A percentile compares a stretch with the other conserved stretches of the same genome.
Evolutionary conservation across 495 filamentous ascomycete genomes (phyloP).

Genomic region (Trichocladium antarcticum): DNA sequence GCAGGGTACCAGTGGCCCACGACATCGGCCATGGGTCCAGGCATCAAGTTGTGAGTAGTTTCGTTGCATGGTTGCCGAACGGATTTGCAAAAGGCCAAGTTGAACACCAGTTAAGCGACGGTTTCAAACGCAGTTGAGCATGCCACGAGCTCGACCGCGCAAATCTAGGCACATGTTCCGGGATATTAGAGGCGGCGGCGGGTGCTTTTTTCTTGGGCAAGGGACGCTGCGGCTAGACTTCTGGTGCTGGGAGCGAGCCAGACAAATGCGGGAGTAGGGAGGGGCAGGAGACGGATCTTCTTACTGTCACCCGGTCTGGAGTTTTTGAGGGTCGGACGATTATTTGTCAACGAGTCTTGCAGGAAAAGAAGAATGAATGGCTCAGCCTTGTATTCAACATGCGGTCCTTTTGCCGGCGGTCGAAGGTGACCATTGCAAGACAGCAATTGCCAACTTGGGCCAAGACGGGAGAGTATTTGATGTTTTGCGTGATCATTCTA

Average conservation of each 20-base stretch:
- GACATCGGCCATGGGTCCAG: conserved; percentile 44
- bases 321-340: background rate
- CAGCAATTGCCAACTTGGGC: no score
- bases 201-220: background rate
- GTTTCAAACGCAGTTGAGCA: conserved; percentile 15
- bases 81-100: background rate
- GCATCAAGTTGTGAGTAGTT: conserved; percentile 57
- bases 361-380: no score
- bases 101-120: conserved; percentile 17
- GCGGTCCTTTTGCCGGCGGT: no score
- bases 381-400: no score
- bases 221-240: conserved; percentile 2
- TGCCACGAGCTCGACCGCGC: conserved; percentile 2
- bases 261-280: background rate
- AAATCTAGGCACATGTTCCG: background rate
- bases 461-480: no score
- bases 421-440: no score
- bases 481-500: no score
- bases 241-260: background rate
- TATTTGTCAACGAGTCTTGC: no score
- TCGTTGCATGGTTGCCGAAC: conserved; percentile 1
- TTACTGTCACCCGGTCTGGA: background rate
- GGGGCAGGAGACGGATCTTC: background rate
- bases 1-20: conserved; percentile 92
- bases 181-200: conserved; percentile 1